Evolutionary conservation across 2,329 filamentous ascomycete genomes (phyloP).

Genomic region (Cordyceps tenuipes): DNA sequence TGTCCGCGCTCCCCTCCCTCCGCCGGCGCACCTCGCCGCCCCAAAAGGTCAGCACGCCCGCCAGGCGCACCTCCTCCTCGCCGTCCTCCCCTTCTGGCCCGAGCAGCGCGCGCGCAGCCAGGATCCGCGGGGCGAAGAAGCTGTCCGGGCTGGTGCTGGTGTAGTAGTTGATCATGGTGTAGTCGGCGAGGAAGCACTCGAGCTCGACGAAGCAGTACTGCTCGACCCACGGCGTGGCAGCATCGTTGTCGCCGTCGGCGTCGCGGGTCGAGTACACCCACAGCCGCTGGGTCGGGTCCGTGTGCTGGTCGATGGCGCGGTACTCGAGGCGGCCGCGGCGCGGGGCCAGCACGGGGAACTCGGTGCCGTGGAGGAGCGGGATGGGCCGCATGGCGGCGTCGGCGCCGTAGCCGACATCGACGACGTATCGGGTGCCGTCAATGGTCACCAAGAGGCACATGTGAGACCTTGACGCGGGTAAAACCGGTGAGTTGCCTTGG

Average conservation of each 20-base stretch:
- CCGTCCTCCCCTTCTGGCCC: slow-evolving; percentile 11
- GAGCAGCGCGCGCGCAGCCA: slow-evolving; percentile 26
- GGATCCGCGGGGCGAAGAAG: slow-evolving; percentile 29
- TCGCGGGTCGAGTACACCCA: slow-evolving; percentile 32
- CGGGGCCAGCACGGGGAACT: slow-evolving; percentile 32
- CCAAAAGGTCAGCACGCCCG: slow-evolving; percentile 36
- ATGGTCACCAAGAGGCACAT: slow-evolving; percentile 53
- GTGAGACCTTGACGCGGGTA: slow-evolving; percentile 36
- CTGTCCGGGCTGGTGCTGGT: slow-evolving; percentile 27
- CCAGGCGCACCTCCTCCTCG: slow-evolving; percentile 7
- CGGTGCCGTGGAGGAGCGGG: slow-evolving; percentile 19
- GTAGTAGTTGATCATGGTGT: slow-evolving; percentile 36
- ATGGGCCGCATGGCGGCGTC: slow-evolving; percentile 29
- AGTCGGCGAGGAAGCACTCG: slow-evolving; percentile 40
- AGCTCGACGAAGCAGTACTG: slow-evolving; percentile 44
- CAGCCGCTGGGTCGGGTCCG: slow-evolving; percentile 25
- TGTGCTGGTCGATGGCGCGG: slow-evolving; percentile 23
- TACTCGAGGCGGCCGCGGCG: slow-evolving; percentile 36
- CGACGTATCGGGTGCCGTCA: slow-evolving; percentile 34
- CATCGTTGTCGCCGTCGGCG: slow-evolving; percentile 20
- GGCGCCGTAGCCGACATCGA: slow-evolving; percentile 55
- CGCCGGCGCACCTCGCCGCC: slow-evolving; percentile 37
- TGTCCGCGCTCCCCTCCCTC: slow-evolving; percentile 23
- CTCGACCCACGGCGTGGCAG: slow-evolving; percentile 31
- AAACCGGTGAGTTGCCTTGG: too few relatives aligned